Conservation (phyloP, 768 basidiomycete species). For the Leccinellum luteum region DNA sequence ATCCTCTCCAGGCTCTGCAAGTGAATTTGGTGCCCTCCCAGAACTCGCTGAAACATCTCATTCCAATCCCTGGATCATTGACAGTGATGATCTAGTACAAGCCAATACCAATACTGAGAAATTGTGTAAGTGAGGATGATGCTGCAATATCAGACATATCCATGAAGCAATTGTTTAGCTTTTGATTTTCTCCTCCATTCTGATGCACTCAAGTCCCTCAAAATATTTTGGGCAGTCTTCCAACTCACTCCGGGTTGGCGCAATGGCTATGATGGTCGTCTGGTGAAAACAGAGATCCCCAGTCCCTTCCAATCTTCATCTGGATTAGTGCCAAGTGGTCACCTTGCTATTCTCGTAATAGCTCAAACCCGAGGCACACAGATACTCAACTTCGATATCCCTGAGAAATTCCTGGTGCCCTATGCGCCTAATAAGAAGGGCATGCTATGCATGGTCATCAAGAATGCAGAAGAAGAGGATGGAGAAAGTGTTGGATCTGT, state of each 20-base stretch:
- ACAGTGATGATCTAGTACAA: not conserved
- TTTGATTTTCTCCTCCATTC: not conserved
- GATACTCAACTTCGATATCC: not conserved
- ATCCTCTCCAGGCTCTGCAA: not conserved
- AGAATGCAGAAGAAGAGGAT: not conserved
- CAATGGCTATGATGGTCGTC: not conserved
- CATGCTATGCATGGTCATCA: not conserved
- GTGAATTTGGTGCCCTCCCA: not conserved
- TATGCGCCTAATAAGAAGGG: not conserved
- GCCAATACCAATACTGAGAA: not conserved
- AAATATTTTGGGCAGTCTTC: not conserved
- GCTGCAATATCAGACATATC: not conserved
- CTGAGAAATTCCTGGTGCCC: not conserved
- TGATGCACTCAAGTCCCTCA: not conserved
- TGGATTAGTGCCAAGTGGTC: not conserved
- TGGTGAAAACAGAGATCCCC: not conserved
- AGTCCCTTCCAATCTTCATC: not conserved
- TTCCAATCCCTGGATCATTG: not conserved
- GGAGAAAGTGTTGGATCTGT: not conserved
- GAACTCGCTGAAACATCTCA: not conserved
- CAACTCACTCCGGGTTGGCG: not conserved
- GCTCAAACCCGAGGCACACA: not conserved
- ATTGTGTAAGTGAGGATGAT: not conserved
- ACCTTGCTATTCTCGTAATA: not conserved
- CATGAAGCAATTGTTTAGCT: not conserved